phyloP scores from a whole-genome alignment of 2,329 filamentous ascomycete species.

The Sclerotiophoma versabilis region DNA sequence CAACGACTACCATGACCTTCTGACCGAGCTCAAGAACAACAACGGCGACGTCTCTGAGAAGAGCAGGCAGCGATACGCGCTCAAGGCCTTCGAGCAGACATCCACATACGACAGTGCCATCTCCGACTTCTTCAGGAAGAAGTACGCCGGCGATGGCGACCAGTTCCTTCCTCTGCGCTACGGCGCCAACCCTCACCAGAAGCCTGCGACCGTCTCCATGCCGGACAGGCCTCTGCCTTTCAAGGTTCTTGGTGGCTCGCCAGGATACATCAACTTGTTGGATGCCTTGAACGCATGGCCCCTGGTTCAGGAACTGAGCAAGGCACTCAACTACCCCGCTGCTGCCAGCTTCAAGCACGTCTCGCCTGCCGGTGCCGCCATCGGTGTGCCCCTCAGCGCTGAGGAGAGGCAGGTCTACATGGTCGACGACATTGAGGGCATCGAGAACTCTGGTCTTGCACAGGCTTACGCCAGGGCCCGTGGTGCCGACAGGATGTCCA shows the following conservation, averaged over 20 bases:
- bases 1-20: conserved; percentile 90
- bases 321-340: conserved; percentile 84
- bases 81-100: conserved; percentile 98
- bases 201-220: conserved; percentile 87
- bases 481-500: conserved; percentile 97
- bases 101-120: conserved; percentile 96
- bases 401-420: conserved; percentile 98
- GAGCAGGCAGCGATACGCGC: conserved; percentile 85
- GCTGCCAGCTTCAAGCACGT: conserved; percentile 98
- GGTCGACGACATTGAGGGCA: conserved; percentile 90
- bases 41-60: conserved; percentile 83
- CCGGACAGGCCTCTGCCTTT: conserved; percentile 81
- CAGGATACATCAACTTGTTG: conserved; percentile 96
- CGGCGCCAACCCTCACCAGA: conserved; percentile 97
- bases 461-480: conserved; percentile 96
- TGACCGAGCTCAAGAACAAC: conserved; percentile 83
- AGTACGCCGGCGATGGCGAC: conserved; percentile 85
- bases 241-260: conserved; percentile 87
- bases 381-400: conserved; percentile 83
- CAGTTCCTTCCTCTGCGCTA: conserved; percentile 90
- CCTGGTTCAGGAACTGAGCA: conserved; percentile 93
- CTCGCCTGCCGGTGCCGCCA: conserved; percentile 93
- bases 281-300: conserved; percentile 98
- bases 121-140: conserved; percentile 95
- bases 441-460: conserved; percentile 84